Evolutionary conservation across 2,329 filamentous ascomycete species (phyloP), one percentile per base, ranked within the genome.

Genomic region (Onygena corvina): DNA sequence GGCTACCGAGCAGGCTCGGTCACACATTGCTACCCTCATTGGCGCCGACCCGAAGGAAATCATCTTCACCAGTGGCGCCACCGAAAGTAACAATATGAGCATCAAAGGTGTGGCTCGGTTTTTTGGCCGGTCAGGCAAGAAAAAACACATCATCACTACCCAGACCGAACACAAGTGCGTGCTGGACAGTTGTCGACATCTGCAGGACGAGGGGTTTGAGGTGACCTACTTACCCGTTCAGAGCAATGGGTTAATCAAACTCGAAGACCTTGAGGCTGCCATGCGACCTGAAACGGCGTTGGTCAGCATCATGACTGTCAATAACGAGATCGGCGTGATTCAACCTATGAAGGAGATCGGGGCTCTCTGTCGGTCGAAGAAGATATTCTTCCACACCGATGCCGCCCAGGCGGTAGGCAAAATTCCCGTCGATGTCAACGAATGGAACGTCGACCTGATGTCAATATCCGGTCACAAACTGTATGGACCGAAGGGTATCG

Each of bases 131-230:
- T 81, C 80, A 2, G 89, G 88, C 60, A 95, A 95, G 79, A 96
- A 96, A 80, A 94, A 85, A 71, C 92, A 98, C 68, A 90, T 98
- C 62, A 88, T 98, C 67, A 98, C 92, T 20, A 87, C 81, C 33
- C 92, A 96, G 71, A 98, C 92, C 0, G 92, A 98, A 70, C 92
- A 98, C 76, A 98, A 98, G 73, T 98, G 92, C 68, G 92, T 98
- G 12, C 76, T 98, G 47, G 92, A 98, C 70, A 95, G 89, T 71
- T 96, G 90, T 68, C 78, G 92, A 56, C 89, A 96, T 78, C 73
- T 98, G 57, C 89, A 96, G 70, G 90, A 95, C 59, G 92, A 98
- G 61, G 92, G 92, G 20, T 95, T 89, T 59, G 86, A 95, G 52
- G 77, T 98, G 57, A 98, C 92, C n/a, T 98, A 98, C 61, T 76